Evolutionary conservation across 176 grass and related monocot species (phyloP).

Genomic region (Oryza nivara): DNA sequence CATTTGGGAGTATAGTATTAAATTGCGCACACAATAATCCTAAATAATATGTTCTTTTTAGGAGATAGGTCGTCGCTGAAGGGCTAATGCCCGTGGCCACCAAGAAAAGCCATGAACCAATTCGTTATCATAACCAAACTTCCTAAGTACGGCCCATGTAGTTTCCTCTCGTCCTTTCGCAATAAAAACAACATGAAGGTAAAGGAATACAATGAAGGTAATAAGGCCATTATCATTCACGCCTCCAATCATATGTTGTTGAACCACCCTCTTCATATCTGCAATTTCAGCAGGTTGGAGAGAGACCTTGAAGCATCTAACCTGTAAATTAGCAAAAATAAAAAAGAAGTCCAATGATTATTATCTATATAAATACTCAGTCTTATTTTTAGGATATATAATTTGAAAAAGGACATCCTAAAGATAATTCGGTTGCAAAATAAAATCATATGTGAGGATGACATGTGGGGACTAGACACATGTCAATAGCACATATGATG

Average conservation of each 20-base stretch:
- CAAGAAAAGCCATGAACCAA: no score
- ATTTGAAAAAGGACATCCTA: no score
- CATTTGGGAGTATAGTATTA: no score
- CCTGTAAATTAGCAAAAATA: constrained; percentile 44
- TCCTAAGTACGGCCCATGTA: constrained; percentile 96
- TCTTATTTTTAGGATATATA: no score
- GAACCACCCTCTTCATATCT: constrained; percentile 88
- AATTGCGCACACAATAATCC: no score
- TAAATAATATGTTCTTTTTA: no score
- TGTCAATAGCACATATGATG: no score
- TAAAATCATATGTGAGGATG: no score
- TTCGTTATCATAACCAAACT: constrained; percentile 95
- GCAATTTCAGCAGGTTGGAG: constrained; percentile 89
- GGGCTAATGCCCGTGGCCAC: no score
- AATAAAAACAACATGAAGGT: constrained; percentile 92
- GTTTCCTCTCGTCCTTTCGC: constrained; percentile 89
- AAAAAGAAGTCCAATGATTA: neutral
- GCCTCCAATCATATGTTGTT: constrained; percentile 90
- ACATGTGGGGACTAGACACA: neutral
- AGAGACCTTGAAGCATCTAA: constrained; percentile 83
- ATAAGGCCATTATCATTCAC: constrained; percentile 85
- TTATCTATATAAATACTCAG: neutral
- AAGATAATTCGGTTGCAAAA: no score
- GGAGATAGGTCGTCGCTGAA: no score
- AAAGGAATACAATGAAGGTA: constrained; percentile 92